Conservation (phyloP, 2,329 filamentous ascomycete species). For the Orbilia quercus region DNA sequence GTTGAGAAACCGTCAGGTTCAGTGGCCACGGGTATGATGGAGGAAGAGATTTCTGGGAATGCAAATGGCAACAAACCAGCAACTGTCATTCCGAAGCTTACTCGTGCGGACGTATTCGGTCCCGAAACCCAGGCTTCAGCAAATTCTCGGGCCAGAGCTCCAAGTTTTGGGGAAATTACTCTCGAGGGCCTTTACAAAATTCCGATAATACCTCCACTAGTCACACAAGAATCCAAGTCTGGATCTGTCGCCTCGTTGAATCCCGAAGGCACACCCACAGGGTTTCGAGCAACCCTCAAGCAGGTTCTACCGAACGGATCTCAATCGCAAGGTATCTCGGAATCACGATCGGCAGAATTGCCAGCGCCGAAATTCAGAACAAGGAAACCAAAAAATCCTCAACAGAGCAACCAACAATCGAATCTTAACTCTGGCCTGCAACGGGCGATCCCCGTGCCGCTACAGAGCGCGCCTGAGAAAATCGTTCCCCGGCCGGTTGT, state of each 20-base stretch:
- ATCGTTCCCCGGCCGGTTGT: too few species aligned
- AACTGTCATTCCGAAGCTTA: neutral
- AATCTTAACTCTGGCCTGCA: too few species aligned
- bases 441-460: too few species aligned
- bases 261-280: too few species aligned
- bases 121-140: neutral
- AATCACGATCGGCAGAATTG: too few species aligned
- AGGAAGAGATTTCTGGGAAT: constrained; percentile 3
- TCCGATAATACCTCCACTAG: neutral
- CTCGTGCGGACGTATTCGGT: neutral
- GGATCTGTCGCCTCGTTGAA: too few species aligned
- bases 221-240: neutral
- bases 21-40: constrained; percentile 1
- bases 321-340: too few species aligned
- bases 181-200: neutral
- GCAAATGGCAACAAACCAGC: neutral
- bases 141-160: neutral
- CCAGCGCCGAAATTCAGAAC: too few species aligned
- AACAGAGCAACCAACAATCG: too few species aligned
- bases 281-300: neutral
- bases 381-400: too few species aligned
- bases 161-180: neutral
- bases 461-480: too few species aligned
- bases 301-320: neutral
- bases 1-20: neutral